These are phyloP conservation scores for Ulota crispa DNA, from an alignment of 225 moss, liverwort and hornwort species.

Conservation along the genomic window DNA sequence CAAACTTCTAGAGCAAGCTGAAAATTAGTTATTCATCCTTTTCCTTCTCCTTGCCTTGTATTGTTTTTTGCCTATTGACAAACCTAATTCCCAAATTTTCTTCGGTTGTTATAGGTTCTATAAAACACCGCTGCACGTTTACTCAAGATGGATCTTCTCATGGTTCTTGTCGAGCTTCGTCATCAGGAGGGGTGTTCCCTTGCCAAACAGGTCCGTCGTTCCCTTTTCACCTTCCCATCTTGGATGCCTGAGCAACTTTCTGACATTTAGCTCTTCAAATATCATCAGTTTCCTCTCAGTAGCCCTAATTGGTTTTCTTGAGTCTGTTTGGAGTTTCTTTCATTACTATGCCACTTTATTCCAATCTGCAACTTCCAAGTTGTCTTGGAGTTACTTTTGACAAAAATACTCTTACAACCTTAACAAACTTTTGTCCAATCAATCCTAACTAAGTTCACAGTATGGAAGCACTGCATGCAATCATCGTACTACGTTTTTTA, in stretches of 20 bases:
- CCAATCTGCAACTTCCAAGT: background rate
- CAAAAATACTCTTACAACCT: background rate
- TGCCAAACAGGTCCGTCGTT: conserved; percentile 47
- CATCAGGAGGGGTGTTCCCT: conserved; percentile 65
- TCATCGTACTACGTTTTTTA: background rate
- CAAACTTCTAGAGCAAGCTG: conserved; percentile 33
- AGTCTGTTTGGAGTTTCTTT: background rate
- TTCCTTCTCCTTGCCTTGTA: background rate
- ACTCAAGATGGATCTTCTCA: conserved; percentile 68
- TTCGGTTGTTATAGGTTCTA: conserved; percentile 38
- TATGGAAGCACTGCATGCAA: conserved; percentile 1
- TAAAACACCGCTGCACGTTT: conserved; percentile 45
- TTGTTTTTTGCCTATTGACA: background rate
- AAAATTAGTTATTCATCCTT: conserved; percentile 1
- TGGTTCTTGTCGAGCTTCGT: conserved; percentile 65
- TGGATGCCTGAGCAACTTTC: background rate
- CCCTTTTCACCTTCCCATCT: background rate
- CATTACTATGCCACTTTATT: background rate
- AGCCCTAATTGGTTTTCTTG: background rate
- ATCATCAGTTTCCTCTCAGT: background rate
- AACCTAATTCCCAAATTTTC: background rate
- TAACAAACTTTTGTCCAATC: background rate
- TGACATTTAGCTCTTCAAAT: background rate
- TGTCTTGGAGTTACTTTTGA: background rate
- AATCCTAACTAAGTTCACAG: background rate